Evolutionary conservation across 176 grass and related monocot species (phyloP).

Genomic region (Oryza coarctata): DNA sequence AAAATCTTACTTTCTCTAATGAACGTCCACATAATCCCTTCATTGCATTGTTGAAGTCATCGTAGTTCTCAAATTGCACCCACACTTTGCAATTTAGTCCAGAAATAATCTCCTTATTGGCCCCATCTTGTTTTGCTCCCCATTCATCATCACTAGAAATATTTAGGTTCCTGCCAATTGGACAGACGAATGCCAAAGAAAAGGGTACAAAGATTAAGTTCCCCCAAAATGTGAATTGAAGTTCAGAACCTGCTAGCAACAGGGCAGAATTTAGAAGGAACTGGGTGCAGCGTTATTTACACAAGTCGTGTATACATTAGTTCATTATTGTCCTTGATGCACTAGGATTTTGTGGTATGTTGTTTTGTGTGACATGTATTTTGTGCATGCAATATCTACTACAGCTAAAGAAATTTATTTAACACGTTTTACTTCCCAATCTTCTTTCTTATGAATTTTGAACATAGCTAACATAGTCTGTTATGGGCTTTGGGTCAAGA

Average conservation of each 20-base stretch:
- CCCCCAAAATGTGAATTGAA: not conserved
- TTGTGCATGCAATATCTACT: not conserved
- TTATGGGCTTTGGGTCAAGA: too few relatives aligned
- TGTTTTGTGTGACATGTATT: not conserved
- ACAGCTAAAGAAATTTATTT: not conserved
- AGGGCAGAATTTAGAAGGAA: not conserved
- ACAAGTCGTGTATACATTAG: not conserved
- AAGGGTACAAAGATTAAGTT: slow-evolving; percentile 12
- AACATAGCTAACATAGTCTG: not conserved
- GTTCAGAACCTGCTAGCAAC: not conserved
- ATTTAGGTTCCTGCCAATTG: slow-evolving; percentile 67
- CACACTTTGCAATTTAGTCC: slow-evolving; percentile 90
- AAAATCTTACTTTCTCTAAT: slow-evolving; percentile 68
- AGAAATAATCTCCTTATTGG: slow-evolving; percentile 61
- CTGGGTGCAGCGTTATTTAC: not conserved
- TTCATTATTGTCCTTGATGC: not conserved
- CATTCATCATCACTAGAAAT: slow-evolving; percentile 63
- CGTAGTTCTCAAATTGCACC: slow-evolving; percentile 83
- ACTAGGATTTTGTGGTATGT: not conserved
- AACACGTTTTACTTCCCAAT: not conserved
- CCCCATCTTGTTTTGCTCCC: slow-evolving; percentile 38
- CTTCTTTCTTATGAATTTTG: not conserved
- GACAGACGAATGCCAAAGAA: slow-evolving; percentile 40
- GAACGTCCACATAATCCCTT: slow-evolving; percentile 77
- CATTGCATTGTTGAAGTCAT: slow-evolving; percentile 84